Base-by-base conservation (phyloP, 1,139 yeast species). In the Diutina ranongensis region DNA sequence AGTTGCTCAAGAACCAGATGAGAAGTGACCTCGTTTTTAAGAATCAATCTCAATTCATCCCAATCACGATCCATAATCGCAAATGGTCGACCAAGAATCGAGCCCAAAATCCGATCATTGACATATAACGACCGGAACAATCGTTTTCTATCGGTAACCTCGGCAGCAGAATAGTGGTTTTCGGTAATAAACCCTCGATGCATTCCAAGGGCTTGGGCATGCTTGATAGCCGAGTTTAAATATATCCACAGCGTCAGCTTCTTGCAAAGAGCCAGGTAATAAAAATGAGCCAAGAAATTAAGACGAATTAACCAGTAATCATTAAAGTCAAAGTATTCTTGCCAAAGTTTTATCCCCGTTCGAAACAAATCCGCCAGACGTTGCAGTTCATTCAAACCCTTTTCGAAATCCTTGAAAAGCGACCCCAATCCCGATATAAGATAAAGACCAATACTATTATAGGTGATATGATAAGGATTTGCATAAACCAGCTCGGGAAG, bases 211-310 rank as follows among this genome's bases (percentile, higher is more conserved):
- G 42, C 42, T 13, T 38, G 20, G n/a, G 42, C 42, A n/a, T 38
- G 42, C 9, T 18, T 25, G 16, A 38, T 22, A 3, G 42, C 42
- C 4, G 42, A 7, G n/a, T 38, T 38, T n/a, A 38, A 25, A 15
- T 25, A 38, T 9, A 48, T 25, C 42, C 42, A 38, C 42, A 25
- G 32, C 13, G 42, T 38, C 42, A 38, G 42, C 42, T 38, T 38
- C 33, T 38, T 38, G 12, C 42, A 38, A 7, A 38, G 20, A 15
- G 42, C 42, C 42, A 38, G 42, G 32, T 38, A 38, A n/a, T 38
- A 38, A 20, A 38, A 38, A 16, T 38, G 42, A 12, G 42, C 42
- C 42, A 38, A 38, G 32, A 25, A 38, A 15, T 38, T 38, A 28
- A 38, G 42, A 4, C 42, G 42, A 16, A 38, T 38, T 8, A 38